Base-by-base conservation (phyloP, 1,139 yeast species). In the Debaryomyces udenii region DNA sequence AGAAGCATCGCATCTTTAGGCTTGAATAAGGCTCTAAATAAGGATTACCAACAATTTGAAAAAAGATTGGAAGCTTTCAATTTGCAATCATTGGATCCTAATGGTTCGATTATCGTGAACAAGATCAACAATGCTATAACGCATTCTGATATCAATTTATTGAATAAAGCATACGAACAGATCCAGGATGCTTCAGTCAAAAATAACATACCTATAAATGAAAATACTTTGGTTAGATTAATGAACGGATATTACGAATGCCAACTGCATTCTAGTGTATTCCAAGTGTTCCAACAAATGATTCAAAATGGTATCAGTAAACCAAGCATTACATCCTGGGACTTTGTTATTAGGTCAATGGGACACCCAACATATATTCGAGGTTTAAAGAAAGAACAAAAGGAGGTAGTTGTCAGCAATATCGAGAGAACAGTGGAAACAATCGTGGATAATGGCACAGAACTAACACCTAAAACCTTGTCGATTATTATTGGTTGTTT, bases 241-340 rank as follows among this genome's bases (percentile, higher is more conserved):
- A 68, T 73, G 75, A 52, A 60, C 28, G 68, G 62, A 5, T 72
- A 57, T 49, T 61, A 61, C 32, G 65, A 59, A 23, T 47, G 60
- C 23, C 62, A 53, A 27, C 51, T 51, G 31, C 65, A 62, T 30
- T 63, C 64, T 17, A 56, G 59, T 14, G 73, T 69, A 3, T 64
- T 69, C 46, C 53, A 49, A 24, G 53, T 70, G 10, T 70, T 72
- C 55, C 66, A 66, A 41, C 57, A 54, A 28, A 54, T 73, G 54
- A 42, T 67, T 17, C 39, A 47, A n/a, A 51, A 51, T 18, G 68
- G 70, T 2, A 47, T 57, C 23, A 49, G 50, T 11, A 53, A 50
- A 16, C 73, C 73, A 1, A 49, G 61, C 9, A 48, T 56, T 9
- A 44, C 51, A 1, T 51, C 73, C 1, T 73, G 78, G 78, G 68